Base-by-base conservation (phyloP, 106 monocot genomes). In the Vanilla planifolia region DNA sequence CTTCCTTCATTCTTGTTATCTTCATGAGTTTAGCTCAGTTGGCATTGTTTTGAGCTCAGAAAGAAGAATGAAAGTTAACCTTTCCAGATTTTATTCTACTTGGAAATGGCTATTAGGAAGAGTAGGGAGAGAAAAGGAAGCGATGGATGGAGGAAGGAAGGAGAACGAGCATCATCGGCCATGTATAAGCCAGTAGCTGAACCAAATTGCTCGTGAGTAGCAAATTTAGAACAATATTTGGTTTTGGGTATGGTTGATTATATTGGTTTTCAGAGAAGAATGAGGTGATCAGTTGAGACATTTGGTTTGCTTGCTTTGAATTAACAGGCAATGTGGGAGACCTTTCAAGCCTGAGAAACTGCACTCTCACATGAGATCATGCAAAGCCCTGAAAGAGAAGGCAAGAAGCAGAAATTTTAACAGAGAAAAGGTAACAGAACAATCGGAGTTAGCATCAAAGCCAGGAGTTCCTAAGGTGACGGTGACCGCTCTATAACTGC, bases 321-420 rank as follows among this genome's bases (percentile, higher is more conserved):
- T 21, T 57, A 20, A 6, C 57, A 61, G 60, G 60, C 39, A 61
- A 42, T 61, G 60, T 7, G 42, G 60, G 26, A 43, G 24, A 61
- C 24, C 60, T 14, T 61, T 61, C 5, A 61, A 19, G 42, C 60
- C 60, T 16, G 60, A 61, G 42, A 61, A 61, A 27, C 60, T 61
- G 23, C 60, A 61, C 33, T 61, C 20, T 0, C 60, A 61, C 19
- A 61, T 43, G 60, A 40, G 43, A 20, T 41, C 60, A 7, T 57
- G 57, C 57, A 21, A 8, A 11, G 57, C 34, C 10, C 20, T 35
- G 33, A 57, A 33, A 35, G 57, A 57, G 33, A 57, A 29, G 28
- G 35, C 8, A 19, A 57, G 35, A 21, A 35, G 33, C 34, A 15
- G 28, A 13, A 57, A 30, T 9, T 53, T 53, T 4, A 53, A 6